Evolutionary conservation across 2,329 filamentous ascomycete genomes (phyloP).

Genomic region (Didymella sp.): DNA sequence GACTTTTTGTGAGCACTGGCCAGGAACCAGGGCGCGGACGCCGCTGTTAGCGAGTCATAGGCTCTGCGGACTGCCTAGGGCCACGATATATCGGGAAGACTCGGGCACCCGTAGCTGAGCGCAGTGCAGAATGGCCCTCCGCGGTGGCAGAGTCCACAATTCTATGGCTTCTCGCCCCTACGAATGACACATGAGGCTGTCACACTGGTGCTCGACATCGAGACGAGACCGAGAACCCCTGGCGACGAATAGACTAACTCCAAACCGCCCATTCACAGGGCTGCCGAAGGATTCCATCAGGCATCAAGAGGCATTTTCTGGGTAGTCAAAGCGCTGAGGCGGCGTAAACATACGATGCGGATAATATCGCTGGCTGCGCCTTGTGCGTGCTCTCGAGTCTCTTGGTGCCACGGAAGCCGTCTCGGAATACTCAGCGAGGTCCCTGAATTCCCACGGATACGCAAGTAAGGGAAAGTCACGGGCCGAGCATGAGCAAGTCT

Average conservation of each 20-base stretch:
- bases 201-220: constrained; percentile 11
- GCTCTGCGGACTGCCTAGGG: constrained; percentile 15
- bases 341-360: constrained; percentile 19
- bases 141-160: constrained; percentile 16
- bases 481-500: background rate
- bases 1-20: constrained; percentile 17
- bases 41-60: constrained; percentile 20
- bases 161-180: constrained; percentile 22
- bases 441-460: background rate
- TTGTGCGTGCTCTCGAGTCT: constrained; percentile 7
- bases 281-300: constrained; percentile 18
- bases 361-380: constrained; percentile 8
- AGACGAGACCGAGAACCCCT: constrained; percentile 20
- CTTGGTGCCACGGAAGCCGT: constrained; percentile 3
- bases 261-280: constrained; percentile 18
- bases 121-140: constrained; percentile 1
- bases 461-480: background rate
- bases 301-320: constrained; percentile 22
- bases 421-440: constrained; percentile 6
- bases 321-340: constrained; percentile 13
- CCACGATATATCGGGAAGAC: constrained; percentile 14
- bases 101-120: constrained; percentile 7
- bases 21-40: constrained; percentile 4
- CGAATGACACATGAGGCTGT: constrained; percentile 20
- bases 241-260: constrained; percentile 13